phyloP scores from a whole-genome alignment of 2,329 filamentous ascomycete genomes.

The Cladosporium cucumerinum region DNA sequence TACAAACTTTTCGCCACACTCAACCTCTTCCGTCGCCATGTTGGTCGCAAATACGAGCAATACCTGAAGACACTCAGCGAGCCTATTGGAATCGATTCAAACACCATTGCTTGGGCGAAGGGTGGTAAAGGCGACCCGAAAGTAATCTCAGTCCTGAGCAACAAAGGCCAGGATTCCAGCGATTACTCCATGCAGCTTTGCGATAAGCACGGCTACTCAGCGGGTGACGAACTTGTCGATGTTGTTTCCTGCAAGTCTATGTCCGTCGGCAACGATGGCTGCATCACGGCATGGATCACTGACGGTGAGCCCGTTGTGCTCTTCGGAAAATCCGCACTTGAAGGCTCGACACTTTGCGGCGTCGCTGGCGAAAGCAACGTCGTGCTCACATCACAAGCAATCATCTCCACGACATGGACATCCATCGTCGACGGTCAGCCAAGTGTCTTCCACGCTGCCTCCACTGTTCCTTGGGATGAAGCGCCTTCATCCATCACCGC shows the following conservation, averaged over 20 bases:
- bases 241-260: slow-evolving; percentile 10
- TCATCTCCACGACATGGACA: slow-evolving; percentile 14
- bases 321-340: slow-evolving; percentile 2
- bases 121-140: slow-evolving; percentile 31
- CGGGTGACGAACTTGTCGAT: slow-evolving; percentile 8
- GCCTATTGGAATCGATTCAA: slow-evolving; percentile 39
- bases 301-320: slow-evolving; percentile 12
- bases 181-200: slow-evolving; percentile 11
- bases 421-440: not conserved
- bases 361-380: slow-evolving; percentile 1
- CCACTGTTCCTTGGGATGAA: slow-evolving; percentile 6
- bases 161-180: slow-evolving; percentile 26
- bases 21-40: slow-evolving; percentile 32
- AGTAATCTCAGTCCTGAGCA: slow-evolving; percentile 38
- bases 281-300: slow-evolving; percentile 6
- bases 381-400: slow-evolving; percentile 2
- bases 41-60: slow-evolving; percentile 37
- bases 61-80: slow-evolving; percentile 43
- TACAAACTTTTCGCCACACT: slow-evolving; percentile 17
- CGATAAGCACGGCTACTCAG: slow-evolving; percentile 14
- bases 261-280: slow-evolving; percentile 5
- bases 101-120: slow-evolving; percentile 48
- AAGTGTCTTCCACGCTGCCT: slow-evolving; percentile 7
- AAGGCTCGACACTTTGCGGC: slow-evolving; percentile 12
- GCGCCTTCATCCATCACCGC: slow-evolving; percentile 10